phyloP scores from a whole-genome alignment of 805 yeast genomes.

The Zygoascus flipseniorum region DNA sequence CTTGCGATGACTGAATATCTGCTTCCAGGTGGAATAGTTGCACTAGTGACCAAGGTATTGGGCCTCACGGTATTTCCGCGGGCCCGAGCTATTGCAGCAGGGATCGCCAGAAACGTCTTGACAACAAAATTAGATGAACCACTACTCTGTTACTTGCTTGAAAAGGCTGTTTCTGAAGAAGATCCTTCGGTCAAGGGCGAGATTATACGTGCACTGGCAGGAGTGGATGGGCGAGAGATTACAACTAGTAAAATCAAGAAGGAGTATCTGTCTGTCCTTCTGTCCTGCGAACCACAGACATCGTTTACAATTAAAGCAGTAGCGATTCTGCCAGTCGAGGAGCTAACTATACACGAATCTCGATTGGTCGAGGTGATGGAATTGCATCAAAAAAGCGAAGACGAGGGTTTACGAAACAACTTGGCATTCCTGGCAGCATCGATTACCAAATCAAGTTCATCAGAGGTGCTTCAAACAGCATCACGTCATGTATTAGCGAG shows the following conservation, averaged over 20 bases:
- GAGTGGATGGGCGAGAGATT: neutral
- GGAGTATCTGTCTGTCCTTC: neutral
- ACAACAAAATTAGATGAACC: neutral
- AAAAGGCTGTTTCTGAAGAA: neutral
- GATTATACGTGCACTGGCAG: neutral
- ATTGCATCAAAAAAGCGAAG: neutral
- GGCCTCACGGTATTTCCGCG: slow-evolving; percentile 4
- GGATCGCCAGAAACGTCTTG: slow-evolving; percentile 8
- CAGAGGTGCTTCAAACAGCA: neutral
- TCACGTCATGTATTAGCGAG: neutral
- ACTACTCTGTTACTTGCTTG: neutral
- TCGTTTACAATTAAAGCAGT: neutral
- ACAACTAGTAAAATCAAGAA: neutral
- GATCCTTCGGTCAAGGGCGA: neutral
- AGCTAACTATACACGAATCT: neutral
- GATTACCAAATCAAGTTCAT: neutral
- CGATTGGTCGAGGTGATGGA: neutral
- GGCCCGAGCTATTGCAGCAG: slow-evolving; percentile 10
- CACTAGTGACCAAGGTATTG: slow-evolving; percentile 7
- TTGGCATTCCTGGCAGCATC: neutral
- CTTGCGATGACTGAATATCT: neutral
- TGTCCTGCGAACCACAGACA: neutral
- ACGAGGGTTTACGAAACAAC: neutral
- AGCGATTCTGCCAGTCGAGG: neutral
- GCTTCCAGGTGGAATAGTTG: slow-evolving; percentile 2